Evolutionary conservation across 2,329 filamentous ascomycete species (phyloP).

Genomic region (Sphaerulina populicola): DNA sequence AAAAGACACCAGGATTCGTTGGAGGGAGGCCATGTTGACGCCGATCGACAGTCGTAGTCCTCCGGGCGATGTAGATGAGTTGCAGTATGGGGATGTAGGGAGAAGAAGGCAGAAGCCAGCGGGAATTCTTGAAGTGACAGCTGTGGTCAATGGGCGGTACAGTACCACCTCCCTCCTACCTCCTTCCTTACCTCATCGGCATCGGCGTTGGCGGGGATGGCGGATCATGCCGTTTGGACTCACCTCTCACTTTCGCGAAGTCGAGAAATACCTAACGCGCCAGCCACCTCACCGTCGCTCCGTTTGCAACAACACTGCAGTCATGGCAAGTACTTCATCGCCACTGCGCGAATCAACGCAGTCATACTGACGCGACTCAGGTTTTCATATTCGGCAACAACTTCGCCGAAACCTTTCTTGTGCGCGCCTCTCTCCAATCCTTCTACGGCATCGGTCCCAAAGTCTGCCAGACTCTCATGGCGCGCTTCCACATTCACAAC

Average conservation of each 20-base stretch:
- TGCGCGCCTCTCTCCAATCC: conserved; percentile 59
- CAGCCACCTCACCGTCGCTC: neutral
- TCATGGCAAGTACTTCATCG: conserved; percentile 10
- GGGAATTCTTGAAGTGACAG: neutral
- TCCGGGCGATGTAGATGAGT: conserved; percentile 19
- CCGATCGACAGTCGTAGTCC: too few species aligned
- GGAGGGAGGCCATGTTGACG: conserved; percentile 62
- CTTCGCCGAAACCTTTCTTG: conserved; percentile 73
- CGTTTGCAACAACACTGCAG: neutral
- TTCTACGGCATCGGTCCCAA: conserved; percentile 80
- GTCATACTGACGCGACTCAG: conserved; percentile 9
- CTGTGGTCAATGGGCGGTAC: conserved; percentile 3
- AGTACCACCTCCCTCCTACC: too few species aligned
- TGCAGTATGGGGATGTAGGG: conserved; percentile 3
- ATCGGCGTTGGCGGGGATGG: neutral
- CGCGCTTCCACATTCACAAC: conserved; percentile 81
- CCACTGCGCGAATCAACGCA: neutral
- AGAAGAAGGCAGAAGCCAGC: neutral
- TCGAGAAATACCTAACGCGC: neutral
- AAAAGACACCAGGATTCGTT: conserved; percentile 61
- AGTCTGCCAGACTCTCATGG: conserved; percentile 65
- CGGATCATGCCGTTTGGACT: neutral
- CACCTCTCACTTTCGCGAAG: neutral
- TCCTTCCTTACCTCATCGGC: too few species aligned
- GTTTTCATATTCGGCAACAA: conserved; percentile 72